These are phyloP conservation scores for Paecilomyces dactylethromorphus DNA, from an alignment of 2,329 filamentous ascomycete genomes.

Conservation along the genomic window DNA sequence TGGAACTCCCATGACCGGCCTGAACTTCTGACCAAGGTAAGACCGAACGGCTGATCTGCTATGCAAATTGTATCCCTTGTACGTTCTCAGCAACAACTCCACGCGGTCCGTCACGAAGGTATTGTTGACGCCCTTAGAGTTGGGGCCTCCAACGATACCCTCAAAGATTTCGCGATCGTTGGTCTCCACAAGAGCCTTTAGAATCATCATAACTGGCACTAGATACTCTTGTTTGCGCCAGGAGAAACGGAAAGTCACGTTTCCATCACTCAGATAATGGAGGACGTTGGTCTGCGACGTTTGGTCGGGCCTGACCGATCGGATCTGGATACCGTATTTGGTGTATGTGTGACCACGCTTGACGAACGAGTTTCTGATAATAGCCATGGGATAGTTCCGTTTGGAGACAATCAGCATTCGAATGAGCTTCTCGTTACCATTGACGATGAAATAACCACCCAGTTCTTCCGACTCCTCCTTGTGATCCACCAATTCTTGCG, in stretches of 20 bases:
- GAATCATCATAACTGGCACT: conserved; percentile 91
- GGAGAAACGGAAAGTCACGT: conserved; percentile 93
- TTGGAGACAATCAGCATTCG: conserved; percentile 84
- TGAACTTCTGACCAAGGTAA: conserved; percentile 86
- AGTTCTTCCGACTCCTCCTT: conserved; percentile 97
- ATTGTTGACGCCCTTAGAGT: conserved; percentile 71
- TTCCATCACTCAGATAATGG: conserved; percentile 92
- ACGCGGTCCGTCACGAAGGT: conserved; percentile 94
- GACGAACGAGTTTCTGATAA: conserved; percentile 81
- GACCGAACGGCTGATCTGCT: conserved; percentile 73
- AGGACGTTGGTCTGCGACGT: conserved; percentile 96
- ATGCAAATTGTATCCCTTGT: conserved; percentile 84
- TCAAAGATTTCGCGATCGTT: conserved; percentile 97
- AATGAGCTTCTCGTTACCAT: conserved; percentile 95
- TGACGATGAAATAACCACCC: conserved; percentile 95
- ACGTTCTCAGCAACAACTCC: conserved; percentile 83
- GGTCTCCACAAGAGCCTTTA: conserved; percentile 91
- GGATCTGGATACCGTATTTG: conserved; percentile 81
- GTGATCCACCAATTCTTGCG: conserved; percentile 70
- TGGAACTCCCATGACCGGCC: conserved; percentile 75
- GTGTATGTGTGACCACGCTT: conserved; percentile 85
- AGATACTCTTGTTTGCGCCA: conserved; percentile 97
- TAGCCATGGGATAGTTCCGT: conserved; percentile 92
- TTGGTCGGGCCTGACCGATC: conserved; percentile 92
- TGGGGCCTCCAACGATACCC: conserved; percentile 72